Evolutionary conservation across 768 basidiomycete genomes (phyloP).

Genomic region (Rhizopogon salebrosus): DNA sequence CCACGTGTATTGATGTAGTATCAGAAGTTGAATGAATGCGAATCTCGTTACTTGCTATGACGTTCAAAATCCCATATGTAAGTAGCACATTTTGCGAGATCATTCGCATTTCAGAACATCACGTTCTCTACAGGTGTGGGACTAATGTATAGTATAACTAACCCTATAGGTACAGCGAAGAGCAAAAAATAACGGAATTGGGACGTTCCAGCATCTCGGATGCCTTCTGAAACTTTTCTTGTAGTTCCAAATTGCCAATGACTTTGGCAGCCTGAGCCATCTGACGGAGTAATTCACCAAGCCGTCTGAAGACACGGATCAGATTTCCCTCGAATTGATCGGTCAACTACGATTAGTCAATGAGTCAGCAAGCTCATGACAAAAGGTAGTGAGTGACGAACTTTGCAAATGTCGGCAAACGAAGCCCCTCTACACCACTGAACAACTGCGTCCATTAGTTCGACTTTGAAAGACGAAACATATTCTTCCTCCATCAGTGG

Average conservation of each 20-base stretch:
- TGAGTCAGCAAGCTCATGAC: neutral
- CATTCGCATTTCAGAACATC: too few relatives aligned
- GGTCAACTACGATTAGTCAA: conserved; percentile 57
- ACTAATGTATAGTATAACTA: too few relatives aligned
- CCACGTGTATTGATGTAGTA: neutral
- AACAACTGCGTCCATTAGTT: conserved; percentile 96
- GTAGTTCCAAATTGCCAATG: conserved; percentile 90
- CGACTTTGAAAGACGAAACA: conserved; percentile 94
- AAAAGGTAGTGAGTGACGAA: conserved; percentile 20
- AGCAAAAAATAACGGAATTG: conserved; percentile 91
- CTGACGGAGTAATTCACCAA: conserved; percentile 92
- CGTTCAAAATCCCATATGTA: neutral
- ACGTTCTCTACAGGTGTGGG: too few relatives aligned
- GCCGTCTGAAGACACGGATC: conserved; percentile 91
- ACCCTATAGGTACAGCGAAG: conserved; percentile 69
- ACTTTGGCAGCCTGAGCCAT: conserved; percentile 96
- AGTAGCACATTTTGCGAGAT: too few relatives aligned
- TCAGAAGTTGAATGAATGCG: neutral
- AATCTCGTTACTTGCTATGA: neutral
- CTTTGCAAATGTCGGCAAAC: conserved; percentile 96
- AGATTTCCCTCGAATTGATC: conserved; percentile 97
- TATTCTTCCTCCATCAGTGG: conserved; percentile 90
- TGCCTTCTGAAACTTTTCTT: conserved; percentile 89
- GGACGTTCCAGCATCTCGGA: conserved; percentile 92
- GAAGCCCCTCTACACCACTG: conserved; percentile 99